Base-by-base conservation (phyloP, 495 filamentous ascomycete genomes). In the Podospora pseudoanserina region DNA sequence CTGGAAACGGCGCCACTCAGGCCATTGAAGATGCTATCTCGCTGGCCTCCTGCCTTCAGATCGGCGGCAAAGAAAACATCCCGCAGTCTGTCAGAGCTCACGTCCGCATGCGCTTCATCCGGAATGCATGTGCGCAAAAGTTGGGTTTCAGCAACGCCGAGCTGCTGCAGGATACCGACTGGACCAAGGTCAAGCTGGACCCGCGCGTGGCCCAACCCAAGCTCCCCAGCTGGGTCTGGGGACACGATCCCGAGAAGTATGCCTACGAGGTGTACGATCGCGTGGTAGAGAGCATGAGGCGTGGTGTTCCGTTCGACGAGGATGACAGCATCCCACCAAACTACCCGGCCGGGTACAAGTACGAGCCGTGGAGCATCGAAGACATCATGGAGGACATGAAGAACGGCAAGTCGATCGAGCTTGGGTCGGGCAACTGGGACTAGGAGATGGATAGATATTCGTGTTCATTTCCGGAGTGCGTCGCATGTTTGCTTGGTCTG, bases 21-120 rank as follows among this genome's bases (percentile, higher is more conserved):
- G 89, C 90, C 0, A 86, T 92, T 67, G 90, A 92, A 68, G 90
- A 91, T 70, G 89, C 84, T 19, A 82, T 89, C 54, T 86, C 85
- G 1, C 73, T 92, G 2, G 88, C 89, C 3, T 80, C 86, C 1
- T 88, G 86, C 62, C 79, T 92, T 18, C 82, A 86, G 70, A 72
- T 88, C 11, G 86, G 78, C 23, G 86, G 86, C 0, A 85, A 84
- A 72, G 86, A 90, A 61, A 89, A 89, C 69, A 80, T 91, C 68
- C 71, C 78, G 0, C 71, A 78, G 53, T 78, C 82, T 15, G 80
- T 85, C 2, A 79, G 79, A n/a, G 79, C 83, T 9, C 84, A 87
- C 65, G 77, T 81, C 19, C 73, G 81, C 64, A 79, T 82, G 68
- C 79, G 86, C 57, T 88, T 83, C 78, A 79, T 86, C 23, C 85